Evolutionary conservation across 169 alveolate genomes (phyloP), one percentile per base, ranked within the genome.

Genomic region (Amoebophrya sp.): DNA sequence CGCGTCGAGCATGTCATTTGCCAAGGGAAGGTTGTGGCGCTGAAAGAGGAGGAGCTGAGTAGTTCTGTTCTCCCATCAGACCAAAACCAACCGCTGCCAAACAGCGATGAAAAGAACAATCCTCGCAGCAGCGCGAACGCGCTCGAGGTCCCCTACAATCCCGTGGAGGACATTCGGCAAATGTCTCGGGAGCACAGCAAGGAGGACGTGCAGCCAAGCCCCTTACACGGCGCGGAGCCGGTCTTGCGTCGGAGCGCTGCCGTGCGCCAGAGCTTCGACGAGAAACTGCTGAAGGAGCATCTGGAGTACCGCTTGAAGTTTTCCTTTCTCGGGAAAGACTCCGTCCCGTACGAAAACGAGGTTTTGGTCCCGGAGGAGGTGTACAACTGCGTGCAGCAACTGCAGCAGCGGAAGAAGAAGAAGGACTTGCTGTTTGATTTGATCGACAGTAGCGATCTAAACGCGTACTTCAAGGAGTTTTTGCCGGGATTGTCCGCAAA

Each of bases 401-500:
- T 66, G 83, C 83, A 12, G 12, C 83, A 25, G 32, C 32, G 83
- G 83, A 66, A 66, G 35, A 2, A 25, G 10, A 66, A 25, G 83
- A 66, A n/a, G 10, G 83, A 66, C 35, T 25, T 66, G 83, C 40
- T 12, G 23, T 35, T 33, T 23, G 40, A 47, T 0, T 7, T 12
- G 12, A 10, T 90, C 77, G 23, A 40, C 40, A 90, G 38, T 23
- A 90, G 96, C 33, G 95, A 96, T 90, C 94, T 98, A 92, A 98
- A 98, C 96, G 99, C 98, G 66, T 98, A 98, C 94, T 96, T 99
- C 93, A 98, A 98, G 95, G 98, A 96, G 89, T 95, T 98, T 93
- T 98, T 99, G 99, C 98, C 97, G 29, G 99, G 98, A 53, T 95
- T 99, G 77, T 96, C 99, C 32, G 99, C 99, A 0, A 99, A 99